Base-by-base conservation (phyloP, 495 filamentous ascomycete species). In the Sordaria brevicollis region DNA sequence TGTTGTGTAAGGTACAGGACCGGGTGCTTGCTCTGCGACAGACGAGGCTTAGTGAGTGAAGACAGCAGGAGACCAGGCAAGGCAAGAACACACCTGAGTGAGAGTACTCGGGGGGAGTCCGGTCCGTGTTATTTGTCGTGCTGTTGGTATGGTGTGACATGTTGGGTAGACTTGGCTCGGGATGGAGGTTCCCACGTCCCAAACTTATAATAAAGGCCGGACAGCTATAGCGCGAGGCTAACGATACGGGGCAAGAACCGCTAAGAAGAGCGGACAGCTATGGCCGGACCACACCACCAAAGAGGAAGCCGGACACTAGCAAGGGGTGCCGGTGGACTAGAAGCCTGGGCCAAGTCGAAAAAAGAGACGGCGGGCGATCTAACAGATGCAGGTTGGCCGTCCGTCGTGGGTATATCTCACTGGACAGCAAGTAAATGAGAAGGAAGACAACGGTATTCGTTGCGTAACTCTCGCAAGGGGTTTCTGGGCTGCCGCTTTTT, bases 21-120 rank as follows among this genome's bases (percentile, higher is more conserved):
- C 90, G 90, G 93, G 91, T 78, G 88, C 86, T 83, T 90, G 91
- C 89, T 95, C 93, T 95, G 49, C 8, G 1, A 89, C 88, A 82
- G 89, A 83, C 77, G 87, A 86, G 75, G 84, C 87, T 90, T 94
- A 92, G 81, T 88, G 86, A 76, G 84, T 83, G 84, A 88, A 85
- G 82, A 84, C 88, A n/a, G n/a, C n/a, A 85, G 83, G 80, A 86
- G 85, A 76, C 87, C 84, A 84, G 89, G 86, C 86, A 89, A 85
- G 89, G 91, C 89, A 89, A 89, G 83, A 87, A 89, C 94, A 92
- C 96, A 97, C 93, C 94, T 96, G 93, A 90, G 90, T 97, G 94
- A 91, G 92, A 89, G 86, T 94, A 97, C 82, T 96, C 93, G 85
- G 92, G 84, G 79, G 91, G 87, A 86, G 90, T 88, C 87, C 92